Base-by-base conservation (phyloP, 1,139 yeast genomes). In the Saccharomycopsis phalli region DNA sequence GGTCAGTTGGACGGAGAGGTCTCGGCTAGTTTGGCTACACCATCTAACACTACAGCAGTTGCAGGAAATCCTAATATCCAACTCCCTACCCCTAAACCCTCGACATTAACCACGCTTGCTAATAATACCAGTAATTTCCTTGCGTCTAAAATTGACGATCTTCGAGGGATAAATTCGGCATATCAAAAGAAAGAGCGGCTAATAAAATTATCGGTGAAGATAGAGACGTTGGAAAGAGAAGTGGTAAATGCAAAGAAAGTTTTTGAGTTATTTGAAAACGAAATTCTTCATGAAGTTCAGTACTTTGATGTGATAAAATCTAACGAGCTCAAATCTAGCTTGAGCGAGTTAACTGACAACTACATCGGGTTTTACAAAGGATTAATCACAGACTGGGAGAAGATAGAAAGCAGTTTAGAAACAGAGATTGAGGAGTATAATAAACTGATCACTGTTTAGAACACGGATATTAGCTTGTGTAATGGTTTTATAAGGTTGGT, bases 281-380 rank as follows among this genome's bases (percentile, higher is more conserved):
- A 75, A 47, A 69, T 81, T 1, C 51, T 76, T 34, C 69, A 71
- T 45, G 98, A 91, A 56, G 82, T 84, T 49, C 77, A 81, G 5
- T 73, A 80, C 49, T 88, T 94, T 68, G 95, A 91, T 51, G 68
- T 68, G 30, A 81, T 84, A 51, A 88, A 87, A 58, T 74, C 83
- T 32, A 64, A 68, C 30, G 97, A 91, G 59, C 67, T 91, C 58
- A 80, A 81, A 54, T 67, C 68, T 30, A 72, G 93, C 2, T 68
- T 91, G 62, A 63, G 76, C 18, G 71, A 74, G 6, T 64, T 88
- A 41, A 84, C 94, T 41, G 82, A 81, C 49, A 74, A 76, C 49
- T 84, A 91, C 59, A 77, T 84, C 44, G 69, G 69, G 29, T 87
- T 84, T 54, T 91, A 83, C 59, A 70, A 72, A 47, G 73, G 72